Base-by-base conservation (phyloP, 1,284 basidiomycete species). In the Fomitopsis palustris region DNA sequence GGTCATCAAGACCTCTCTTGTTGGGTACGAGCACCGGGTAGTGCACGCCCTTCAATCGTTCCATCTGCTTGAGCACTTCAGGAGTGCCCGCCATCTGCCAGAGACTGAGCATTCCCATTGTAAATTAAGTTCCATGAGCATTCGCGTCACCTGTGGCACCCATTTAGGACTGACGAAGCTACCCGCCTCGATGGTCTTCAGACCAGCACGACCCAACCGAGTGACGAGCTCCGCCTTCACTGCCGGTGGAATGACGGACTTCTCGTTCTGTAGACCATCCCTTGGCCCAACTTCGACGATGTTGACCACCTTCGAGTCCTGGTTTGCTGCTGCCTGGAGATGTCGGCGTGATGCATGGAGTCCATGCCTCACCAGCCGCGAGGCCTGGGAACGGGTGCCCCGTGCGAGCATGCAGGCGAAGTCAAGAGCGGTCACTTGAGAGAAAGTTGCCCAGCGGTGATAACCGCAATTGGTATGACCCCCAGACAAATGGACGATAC, bases 251-350 rank as follows among this genome's bases (percentile, higher is more conserved):
- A 96, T 87, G 8, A 87, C 77, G 0, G 81, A 79, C 64, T 89
- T 87, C 70, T 98, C 92, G 70, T 98, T 98, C 77, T 98, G 96
- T 16, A 98, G 79, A 0, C 96, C 96, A 74, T 98, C 96, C 23
- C 96, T 81, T 1, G 95, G 92, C 0, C 93, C 92, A 4, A 97
- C 95, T 75, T 98, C 96, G 57, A 98, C 92, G 52, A 98, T 91
- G 58, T 83, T 82, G 47, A 90, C 82, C 56, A 80, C 77, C 56
- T 72, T 69, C n/a, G 66, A 60, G 23, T 57, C 29, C 35, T 57
- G 23, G 19, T 25, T 23, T 27, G 45, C 17, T 7, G 53, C 56
- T 1, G 67, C 62, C 21, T 67, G 64, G 43, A 62, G 64, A 7
- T 65, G n/a, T n/a, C n/a, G 33, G n/a, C 64, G 59, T 17, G 55